A percentile compares a stretch with the other conserved stretches of the same genome.
Conservation (phyloP, 345 rosid genomes). For the Streptanthus diversifolius region DNA sequence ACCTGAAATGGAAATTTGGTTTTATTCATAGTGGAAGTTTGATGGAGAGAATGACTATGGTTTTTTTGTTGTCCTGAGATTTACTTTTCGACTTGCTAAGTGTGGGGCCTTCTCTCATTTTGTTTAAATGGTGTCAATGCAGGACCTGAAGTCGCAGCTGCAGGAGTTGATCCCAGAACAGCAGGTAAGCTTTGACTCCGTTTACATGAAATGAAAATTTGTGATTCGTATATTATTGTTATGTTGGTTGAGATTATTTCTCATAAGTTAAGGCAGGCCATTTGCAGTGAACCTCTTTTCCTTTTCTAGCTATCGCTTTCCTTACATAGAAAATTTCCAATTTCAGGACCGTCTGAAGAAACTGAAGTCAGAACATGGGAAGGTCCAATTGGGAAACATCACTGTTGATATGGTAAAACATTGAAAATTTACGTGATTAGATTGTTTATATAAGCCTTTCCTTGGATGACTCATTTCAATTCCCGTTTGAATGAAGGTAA, state of each 20-base stretch:
- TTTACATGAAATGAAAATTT: background rate
- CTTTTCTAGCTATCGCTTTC: background rate
- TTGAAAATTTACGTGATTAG: background rate
- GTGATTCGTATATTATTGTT: background rate
- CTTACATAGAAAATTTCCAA: background rate
- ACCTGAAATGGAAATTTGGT: background rate
- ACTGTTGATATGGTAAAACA: constrained; percentile 81
- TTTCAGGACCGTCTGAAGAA: constrained; percentile 90
- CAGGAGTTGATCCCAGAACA: constrained; percentile 92
- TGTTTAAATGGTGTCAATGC: constrained; percentile 10
- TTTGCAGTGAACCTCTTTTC: background rate
- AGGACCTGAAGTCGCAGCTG: constrained; percentile 92
- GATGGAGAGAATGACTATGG: no score
- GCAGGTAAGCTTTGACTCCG: constrained; percentile 49
- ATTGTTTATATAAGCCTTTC: background rate
- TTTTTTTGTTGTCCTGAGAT: background rate
- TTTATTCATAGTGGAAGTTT: no score
- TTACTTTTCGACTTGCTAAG: background rate
- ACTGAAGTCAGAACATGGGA: constrained; percentile 78
- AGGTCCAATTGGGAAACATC: constrained; percentile 85
- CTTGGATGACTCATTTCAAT: background rate
- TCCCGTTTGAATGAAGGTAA: constrained; percentile 46
- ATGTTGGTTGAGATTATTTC: constrained; percentile 5
- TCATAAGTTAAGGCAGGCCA: background rate
- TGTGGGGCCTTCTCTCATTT: constrained; percentile 20